Base-by-base conservation (phyloP, 768 basidiomycete genomes). In the Termitomyces sp. region DNA sequence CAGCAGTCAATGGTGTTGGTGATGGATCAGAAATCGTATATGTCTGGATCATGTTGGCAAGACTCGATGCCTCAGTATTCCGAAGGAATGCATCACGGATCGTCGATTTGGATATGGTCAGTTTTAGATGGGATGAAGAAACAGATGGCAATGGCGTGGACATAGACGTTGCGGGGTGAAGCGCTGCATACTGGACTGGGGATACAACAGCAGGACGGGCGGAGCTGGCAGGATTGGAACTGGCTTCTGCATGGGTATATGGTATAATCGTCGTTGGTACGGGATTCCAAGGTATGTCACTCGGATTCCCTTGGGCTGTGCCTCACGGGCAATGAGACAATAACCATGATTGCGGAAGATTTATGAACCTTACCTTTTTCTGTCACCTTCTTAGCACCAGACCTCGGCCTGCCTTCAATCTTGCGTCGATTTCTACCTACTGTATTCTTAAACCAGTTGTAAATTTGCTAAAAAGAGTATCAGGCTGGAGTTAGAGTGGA, bases 381-480 rank as follows among this genome's bases (percentile, higher is more conserved):
- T 35, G 77, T 68, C 9, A 71, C 64, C 59, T 77, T 79, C 66
- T 79, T 83, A 44, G 75, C 72, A 24, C 50, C 43, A 38, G 81
- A 74, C 43, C 80, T 72, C 1, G 80, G 76, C 26, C 78, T 71
- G 6, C 82, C 81, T 57, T 83, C 82, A 44, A 78, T 69, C 64
- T 83, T 83, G 45, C 82, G 72, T 52, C 82, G 72, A 7, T 78
- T 81, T 32, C 84, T 74, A 6, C 83, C 84, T 53, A 83, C 78
- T 17, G 84, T 84, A 66, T 85, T 85, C 70, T 85, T 85, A 70
- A 83, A 85, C 84, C 84, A 86, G 61, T 84, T 85, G 71, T 85
- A 85, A 55, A 85, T 82, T 79, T 84, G 82, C 83, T 84, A 69
- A 64, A 60, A 53, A 37, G 10, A 34, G 2, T n/a, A 34, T 55